Evolutionary conservation across 345 rosid species (phyloP), one percentile per base, ranked within the genome.

Genomic region (Reutealis trisperma): DNA sequence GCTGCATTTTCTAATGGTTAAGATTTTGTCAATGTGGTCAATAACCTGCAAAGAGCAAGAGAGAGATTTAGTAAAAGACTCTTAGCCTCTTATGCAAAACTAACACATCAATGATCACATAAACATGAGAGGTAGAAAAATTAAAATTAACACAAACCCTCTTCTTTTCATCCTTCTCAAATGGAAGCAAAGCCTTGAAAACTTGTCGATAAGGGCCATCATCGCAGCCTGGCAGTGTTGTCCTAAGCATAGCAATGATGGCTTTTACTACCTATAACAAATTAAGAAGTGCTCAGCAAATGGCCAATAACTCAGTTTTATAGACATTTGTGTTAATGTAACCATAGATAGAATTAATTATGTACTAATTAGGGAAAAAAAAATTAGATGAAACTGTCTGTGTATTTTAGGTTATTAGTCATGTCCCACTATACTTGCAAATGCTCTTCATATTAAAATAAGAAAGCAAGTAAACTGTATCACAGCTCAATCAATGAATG

Each of bases 81-180:
- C 41, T 4, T 10, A 64, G 22, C 32, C 25, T 62, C 55, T 1
- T 49, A 12, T 15, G 6, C 1, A 11, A 62, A 59, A 16, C 15
- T 49, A 52, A 47, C 8, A 54, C 10, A 32, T 47, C 49, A 42
- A 58, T 41, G 12, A 25, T 4, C 45, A 55, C 49, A 63, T 12
- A 58, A 63, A 25, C 61, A 49, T 47, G 14, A 75, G 30, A 59
- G 18, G 16, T 30, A 47, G 63, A 22, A 51, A 32, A 58, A 68
- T 1, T 13, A 71, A 70, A 42, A 55, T 63, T 37, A 52, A 58
- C 69, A 51, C 44, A 57, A 79, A 94, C 98, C 91, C 79, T 91
- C 82, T 84, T 91, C 88, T 87, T 93, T 83, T 94, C 97, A 58
- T 93, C 98, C 82, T 93, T 93, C 83, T 91, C 95, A 67, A 83